Evolutionary conservation across 768 basidiomycete species (phyloP), one percentile per base, ranked within the genome.

Genomic region (Cantharellus cinnabarinus): DNA sequence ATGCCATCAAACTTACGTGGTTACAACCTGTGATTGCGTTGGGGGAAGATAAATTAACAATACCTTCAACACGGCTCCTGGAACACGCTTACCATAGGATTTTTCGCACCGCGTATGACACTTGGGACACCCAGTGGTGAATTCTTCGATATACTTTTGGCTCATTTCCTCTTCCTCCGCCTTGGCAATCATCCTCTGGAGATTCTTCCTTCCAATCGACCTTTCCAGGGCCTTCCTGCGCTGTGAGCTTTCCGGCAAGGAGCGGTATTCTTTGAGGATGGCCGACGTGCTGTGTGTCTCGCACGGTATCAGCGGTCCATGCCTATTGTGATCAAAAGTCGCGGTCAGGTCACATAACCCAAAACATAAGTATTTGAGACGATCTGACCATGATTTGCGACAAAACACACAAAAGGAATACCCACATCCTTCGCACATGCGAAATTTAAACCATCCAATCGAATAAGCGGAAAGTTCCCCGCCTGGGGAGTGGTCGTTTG

Each of bases 321-420:
- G 90, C 89, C 85, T 87, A 48, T 29, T 29, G 29, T 48, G 44
- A 29, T 5, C 29, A 50, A n/a, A 61, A 35, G 52, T 50, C 5
- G 7, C 48, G 55, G 60, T 59, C 0, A 61, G 39, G 41, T 52
- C 53, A 34, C 35, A 7, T 37, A 7, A 14, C 35, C 7, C 56
- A 35, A 40, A 38, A 52, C n/a, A 34, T 38, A 59, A 34, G 40
- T 34, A 41, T 20, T 56, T 5, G 42, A 58, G 3, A 42, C 50
- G 0, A 20, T 65, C 75, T 63, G 65, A 84, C 86, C 90, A 94
- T 55, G 85, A 83, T 50, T 80, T 77, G 62, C 76, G 77, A 67
- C 90, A 95, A 64, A 84, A 83, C 2, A 79, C 77, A 69, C 90
- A 93, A 67, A 93, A 93, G 0, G 82, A 81, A 69, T 79, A 91